Percentiles rank a stretch among this genome's conserved stretches.
These are phyloP conservation scores for Dalbergia oliveri DNA, from an alignment of 306 rosid genomes.

Conservation along the genomic window DNA sequence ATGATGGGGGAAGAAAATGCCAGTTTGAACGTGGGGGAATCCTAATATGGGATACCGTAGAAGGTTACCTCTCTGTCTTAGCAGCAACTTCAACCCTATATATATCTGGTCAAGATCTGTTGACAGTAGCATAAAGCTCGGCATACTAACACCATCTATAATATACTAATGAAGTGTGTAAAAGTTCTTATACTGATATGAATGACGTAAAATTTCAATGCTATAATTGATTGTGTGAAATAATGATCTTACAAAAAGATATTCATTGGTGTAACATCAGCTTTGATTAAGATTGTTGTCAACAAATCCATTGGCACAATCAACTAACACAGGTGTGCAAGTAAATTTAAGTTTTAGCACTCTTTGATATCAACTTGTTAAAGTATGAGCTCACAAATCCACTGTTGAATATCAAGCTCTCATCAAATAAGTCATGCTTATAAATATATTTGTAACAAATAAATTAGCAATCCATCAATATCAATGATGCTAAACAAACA, in stretches of 20 bases:
- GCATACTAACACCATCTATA: too few relatives aligned
- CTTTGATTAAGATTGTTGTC: background rate
- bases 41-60: background rate
- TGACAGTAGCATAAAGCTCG: too few relatives aligned
- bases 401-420: background rate
- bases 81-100: background rate
- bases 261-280: background rate
- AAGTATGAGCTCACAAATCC: conserved; percentile 6
- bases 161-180: too few relatives aligned
- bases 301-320: background rate
- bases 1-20: background rate
- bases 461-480: conserved; percentile 1
- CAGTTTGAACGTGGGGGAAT: background rate
- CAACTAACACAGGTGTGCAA: background rate
- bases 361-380: background rate
- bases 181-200: background rate
- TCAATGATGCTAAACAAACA: conserved; percentile 2
- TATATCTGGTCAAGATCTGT: too few relatives aligned
- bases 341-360: background rate
- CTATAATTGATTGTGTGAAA: background rate
- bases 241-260: background rate
- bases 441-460: background rate
- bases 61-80: background rate
- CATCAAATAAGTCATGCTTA: background rate
- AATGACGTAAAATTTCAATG: background rate